Conservation (phyloP, 2,329 filamentous ascomycete species). For the Monilinia laxa region DNA sequence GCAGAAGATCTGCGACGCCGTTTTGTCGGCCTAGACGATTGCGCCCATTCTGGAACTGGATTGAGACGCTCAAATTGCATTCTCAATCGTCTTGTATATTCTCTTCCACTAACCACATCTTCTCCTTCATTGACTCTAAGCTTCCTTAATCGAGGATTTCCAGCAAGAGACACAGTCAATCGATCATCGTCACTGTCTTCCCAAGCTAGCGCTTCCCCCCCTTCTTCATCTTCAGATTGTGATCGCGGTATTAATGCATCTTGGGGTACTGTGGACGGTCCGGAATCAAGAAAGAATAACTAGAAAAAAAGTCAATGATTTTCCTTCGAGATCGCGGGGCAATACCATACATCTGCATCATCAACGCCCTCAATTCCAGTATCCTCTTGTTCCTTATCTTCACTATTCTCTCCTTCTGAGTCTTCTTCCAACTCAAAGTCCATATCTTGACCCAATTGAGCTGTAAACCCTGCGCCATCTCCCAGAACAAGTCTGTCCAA, state of each 20-base stretch:
- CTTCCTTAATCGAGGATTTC: slow-evolving; percentile 74
- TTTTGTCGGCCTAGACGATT: slow-evolving; percentile 52
- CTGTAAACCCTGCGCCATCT: slow-evolving; percentile 76
- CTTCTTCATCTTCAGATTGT: slow-evolving; percentile 42
- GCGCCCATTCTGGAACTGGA: slow-evolving; percentile 61
- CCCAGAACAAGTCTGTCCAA: slow-evolving; percentile 88
- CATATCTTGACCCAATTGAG: slow-evolving; percentile 64
- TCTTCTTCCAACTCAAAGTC: slow-evolving; percentile 32
- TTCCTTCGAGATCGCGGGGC: neutral
- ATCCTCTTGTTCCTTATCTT: slow-evolving; percentile 47
- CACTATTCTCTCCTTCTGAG: slow-evolving; percentile 38
- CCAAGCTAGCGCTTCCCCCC: slow-evolving; percentile 65
- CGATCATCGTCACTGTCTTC: slow-evolving; percentile 95
- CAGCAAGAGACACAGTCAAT: slow-evolving; percentile 77
- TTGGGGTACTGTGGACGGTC: slow-evolving; percentile 34
- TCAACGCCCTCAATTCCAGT: slow-evolving; percentile 63
- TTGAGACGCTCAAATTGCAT: slow-evolving; percentile 68
- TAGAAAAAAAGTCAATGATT: slow-evolving; percentile 28
- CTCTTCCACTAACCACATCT: slow-evolving; percentile 80
- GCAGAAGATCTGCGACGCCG: slow-evolving; percentile 53
- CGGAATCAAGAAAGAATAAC: slow-evolving; percentile 44
- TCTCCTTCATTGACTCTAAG: slow-evolving; percentile 77
- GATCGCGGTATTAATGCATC: slow-evolving; percentile 29
- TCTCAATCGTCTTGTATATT: slow-evolving; percentile 78
- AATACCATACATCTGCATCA: slow-evolving; percentile 60